Evolutionary conservation across 2,329 filamentous ascomycete species (phyloP), one percentile per base, ranked within the genome.

Genomic region (Aspergillus vadensis): DNA sequence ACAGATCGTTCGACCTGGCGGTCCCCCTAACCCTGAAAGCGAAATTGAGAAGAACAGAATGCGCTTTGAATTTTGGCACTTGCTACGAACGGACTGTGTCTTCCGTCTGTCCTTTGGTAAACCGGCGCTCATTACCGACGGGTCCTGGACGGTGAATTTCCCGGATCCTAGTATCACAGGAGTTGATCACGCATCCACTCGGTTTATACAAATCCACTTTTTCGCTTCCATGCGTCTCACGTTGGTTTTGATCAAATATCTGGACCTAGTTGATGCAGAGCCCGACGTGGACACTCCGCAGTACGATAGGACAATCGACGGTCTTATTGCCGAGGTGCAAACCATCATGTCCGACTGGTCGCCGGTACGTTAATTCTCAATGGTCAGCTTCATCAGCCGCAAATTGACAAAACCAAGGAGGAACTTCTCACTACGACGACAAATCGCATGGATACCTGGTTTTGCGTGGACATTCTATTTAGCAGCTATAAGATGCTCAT

Each of bases 41-140:
- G 57, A 60, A 32, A 38, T 61, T 3, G 61, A 65, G 1, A 55
- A 55, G 10, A 67, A 67, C 52, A 61, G 63, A 14, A 63, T 64
- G 38, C 63, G 65, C 12, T 66, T 67, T 51, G 65, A 67, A 32
- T 67, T 67, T 47, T 67, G 65, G 65, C 64, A 67, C 21, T 48
- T 67, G 3, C 43, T 67, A 8, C 64, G 64, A 0, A 59, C 47
- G 6, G 65, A 67, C 43, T 66, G 61, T 53, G 48, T 66, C 6
- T 67, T 67, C 15, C 63, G 65, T 1, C 23, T 65, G 12, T 65
- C 60, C 0, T 66, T 67, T 15, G 64, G 64, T 3, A 66, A 63
- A 36, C 64, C 62, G 4, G 52, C 58, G 5, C 50, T 66, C 4
- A 67, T 67, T 8, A 10, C 60, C 1, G 32, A 30, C 3, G 64